Conservation (phyloP, 1,139 yeast species). For the Yamadazyma triangularis region DNA sequence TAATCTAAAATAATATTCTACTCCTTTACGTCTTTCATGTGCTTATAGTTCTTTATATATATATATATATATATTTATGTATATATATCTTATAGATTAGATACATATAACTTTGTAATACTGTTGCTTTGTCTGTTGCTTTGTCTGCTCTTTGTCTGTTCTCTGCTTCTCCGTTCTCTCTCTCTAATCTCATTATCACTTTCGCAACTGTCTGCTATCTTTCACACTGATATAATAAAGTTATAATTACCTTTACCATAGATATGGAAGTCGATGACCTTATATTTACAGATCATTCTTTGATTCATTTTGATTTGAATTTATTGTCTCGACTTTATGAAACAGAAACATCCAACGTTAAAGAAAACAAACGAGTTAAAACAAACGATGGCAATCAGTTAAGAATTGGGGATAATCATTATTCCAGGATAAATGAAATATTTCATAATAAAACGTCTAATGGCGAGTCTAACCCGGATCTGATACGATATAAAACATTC, state of each 20-base stretch:
- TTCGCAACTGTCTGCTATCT: too few relatives aligned
- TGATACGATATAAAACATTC: conserved; percentile 8
- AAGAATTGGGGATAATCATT: conserved; percentile 6
- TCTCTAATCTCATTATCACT: too few relatives aligned
- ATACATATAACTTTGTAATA: too few relatives aligned
- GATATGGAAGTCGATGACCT: neutral
- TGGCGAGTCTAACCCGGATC: conserved; percentile 7
- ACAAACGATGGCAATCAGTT: conserved; percentile 5
- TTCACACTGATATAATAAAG: neutral
- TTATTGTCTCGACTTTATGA: neutral
- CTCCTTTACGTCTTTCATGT: too few relatives aligned
- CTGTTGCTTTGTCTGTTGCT: too few relatives aligned
- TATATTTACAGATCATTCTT: conserved; percentile 1
- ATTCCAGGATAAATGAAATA: conserved; percentile 5
- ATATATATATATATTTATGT: too few relatives aligned
- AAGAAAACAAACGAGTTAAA: conserved; percentile 3
- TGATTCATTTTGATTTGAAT: neutral
- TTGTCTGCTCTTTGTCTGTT: too few relatives aligned
- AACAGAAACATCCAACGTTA: neutral
- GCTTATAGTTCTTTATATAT: too few relatives aligned
- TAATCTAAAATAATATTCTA: too few relatives aligned
- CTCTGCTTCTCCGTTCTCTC: too few relatives aligned
- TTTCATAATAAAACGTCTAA: conserved; percentile 6
- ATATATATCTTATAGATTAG: neutral
- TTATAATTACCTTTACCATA: neutral